These are phyloP conservation scores for Martiniozyma abietophila DNA, from an alignment of 805 yeast species.

Conservation along the genomic window DNA sequence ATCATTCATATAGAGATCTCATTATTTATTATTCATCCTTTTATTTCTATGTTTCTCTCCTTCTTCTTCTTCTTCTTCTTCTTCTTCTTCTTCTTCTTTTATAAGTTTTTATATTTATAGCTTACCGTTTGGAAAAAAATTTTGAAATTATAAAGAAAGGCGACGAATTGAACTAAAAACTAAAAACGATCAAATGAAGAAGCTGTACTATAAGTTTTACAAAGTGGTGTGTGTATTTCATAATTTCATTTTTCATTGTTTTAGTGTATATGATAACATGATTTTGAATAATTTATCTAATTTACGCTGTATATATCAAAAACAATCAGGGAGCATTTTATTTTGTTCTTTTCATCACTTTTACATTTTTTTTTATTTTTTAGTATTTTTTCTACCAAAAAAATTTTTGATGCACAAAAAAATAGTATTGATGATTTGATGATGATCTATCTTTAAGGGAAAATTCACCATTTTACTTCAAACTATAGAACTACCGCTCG, in stretches of 20 bases:
- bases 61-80: not conserved
- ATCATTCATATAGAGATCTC: not conserved
- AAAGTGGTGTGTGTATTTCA: not conserved
- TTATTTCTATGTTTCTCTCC: not conserved
- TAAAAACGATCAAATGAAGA: too few relatives aligned
- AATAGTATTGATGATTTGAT: not conserved
- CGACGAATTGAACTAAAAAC: too few relatives aligned
- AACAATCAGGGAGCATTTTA: too few relatives aligned
- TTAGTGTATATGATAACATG: not conserved
- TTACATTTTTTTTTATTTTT: not conserved
- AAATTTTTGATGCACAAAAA: too few relatives aligned
- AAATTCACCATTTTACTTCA: slow-evolving; percentile 8
- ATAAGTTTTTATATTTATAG: too few relatives aligned
- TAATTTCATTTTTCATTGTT: slow-evolving; percentile 1
- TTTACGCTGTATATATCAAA: too few relatives aligned
- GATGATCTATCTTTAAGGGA: not conserved
- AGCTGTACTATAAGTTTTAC: too few relatives aligned
- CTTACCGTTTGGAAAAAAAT: too few relatives aligned
- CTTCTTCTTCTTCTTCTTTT: too few relatives aligned
- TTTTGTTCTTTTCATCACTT: too few relatives aligned
- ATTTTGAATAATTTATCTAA: slow-evolving; percentile 1
- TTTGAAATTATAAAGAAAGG: too few relatives aligned
- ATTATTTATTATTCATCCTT: not conserved
- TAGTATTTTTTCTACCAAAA: not conserved
- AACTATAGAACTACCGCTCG: not conserved